These are phyloP conservation scores for Pseudofabraea citricarpa DNA, from an alignment of 2,329 filamentous ascomycete genomes.

Conservation along the genomic window DNA sequence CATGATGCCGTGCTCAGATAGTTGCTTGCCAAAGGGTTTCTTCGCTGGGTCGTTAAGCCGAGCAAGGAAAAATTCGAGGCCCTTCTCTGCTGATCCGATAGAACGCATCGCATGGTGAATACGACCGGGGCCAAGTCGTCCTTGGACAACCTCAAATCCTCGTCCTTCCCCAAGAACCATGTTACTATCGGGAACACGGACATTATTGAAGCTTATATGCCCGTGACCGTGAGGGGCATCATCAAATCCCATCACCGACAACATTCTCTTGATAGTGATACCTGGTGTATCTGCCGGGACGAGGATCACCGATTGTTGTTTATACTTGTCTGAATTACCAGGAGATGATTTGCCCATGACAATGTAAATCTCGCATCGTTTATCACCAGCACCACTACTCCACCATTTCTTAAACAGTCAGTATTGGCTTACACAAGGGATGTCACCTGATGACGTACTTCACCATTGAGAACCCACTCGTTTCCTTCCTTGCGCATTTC, in stretches of 20 bases:
- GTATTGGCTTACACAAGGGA: no score
- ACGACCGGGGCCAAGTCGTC: constrained; percentile 86
- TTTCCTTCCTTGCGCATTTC: constrained; percentile 74
- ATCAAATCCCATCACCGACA: constrained; percentile 8
- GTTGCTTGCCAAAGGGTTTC: constrained; percentile 79
- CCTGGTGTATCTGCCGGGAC: constrained; percentile 75
- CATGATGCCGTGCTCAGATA: constrained; percentile 83
- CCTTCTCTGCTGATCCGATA: constrained; percentile 79
- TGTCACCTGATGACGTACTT: constrained; percentile 42
- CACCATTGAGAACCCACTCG: constrained; percentile 83
- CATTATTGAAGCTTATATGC: constrained; percentile 79
- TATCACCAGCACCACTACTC: constrained; percentile 89
- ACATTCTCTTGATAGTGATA: constrained; percentile 84
- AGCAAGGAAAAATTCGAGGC: constrained; percentile 86
- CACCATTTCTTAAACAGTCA: constrained; percentile 88
- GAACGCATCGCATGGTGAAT: constrained; percentile 96
- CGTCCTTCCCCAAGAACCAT: constrained; percentile 86
- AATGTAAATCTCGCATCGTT: constrained; percentile 82
- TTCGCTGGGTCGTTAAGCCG: constrained; percentile 85
- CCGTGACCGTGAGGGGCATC: constrained; percentile 36
- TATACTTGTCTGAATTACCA: constrained; percentile 69
- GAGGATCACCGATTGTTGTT: constrained; percentile 84
- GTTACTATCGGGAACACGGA: constrained; percentile 74
- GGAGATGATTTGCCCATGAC: constrained; percentile 89
- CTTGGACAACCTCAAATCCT: constrained; percentile 95